Conservation (phyloP, 768 basidiomycete species). For the Amanita pallidorosea region DNA sequence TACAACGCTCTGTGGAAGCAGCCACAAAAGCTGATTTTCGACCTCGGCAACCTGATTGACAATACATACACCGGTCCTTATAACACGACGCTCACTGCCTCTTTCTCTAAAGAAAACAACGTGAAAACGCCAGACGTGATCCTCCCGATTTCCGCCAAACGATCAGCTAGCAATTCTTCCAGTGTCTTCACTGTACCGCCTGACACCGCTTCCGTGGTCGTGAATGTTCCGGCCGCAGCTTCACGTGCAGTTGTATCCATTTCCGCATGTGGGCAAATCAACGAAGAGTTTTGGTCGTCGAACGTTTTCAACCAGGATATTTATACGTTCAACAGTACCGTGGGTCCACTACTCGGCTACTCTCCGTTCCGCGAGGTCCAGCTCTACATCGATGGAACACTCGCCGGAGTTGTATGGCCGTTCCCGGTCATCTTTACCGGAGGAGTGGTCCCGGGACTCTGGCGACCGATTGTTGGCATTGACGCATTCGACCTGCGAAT, state of each 20-base stretch:
- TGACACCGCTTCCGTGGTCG: not conserved
- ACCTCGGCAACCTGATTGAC: slow-evolving; percentile 46
- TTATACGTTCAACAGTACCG: not conserved
- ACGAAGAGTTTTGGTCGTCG: slow-evolving; percentile 2
- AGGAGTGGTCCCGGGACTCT: slow-evolving; percentile 1
- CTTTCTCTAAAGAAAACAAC: slow-evolving; percentile 1
- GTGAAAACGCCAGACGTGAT: slow-evolving; percentile 1
- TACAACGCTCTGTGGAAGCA: slow-evolving; percentile 40
- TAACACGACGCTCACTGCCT: slow-evolving; percentile 1
- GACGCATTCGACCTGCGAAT: slow-evolving; percentile 4
- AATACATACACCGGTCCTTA: slow-evolving; percentile 60
- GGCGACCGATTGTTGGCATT: slow-evolving; percentile 3
- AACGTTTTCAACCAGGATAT: slow-evolving; percentile 1
- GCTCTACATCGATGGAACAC: slow-evolving; percentile 1
- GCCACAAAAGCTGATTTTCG: slow-evolving; percentile 44
- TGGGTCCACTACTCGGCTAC: not conserved
- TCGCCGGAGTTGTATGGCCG: slow-evolving; percentile 4
- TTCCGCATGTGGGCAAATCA: not conserved
- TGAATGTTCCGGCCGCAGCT: not conserved
- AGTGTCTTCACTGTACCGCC: not conserved
- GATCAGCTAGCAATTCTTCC: not conserved
- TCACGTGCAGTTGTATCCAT: not conserved
- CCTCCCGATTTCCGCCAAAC: not conserved
- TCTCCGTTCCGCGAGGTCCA: slow-evolving; percentile 6
- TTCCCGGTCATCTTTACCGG: slow-evolving; percentile 5